phyloP scores from a whole-genome alignment of 192 early-diverging fungal genomes.

The Coemansia sp. region DNA sequence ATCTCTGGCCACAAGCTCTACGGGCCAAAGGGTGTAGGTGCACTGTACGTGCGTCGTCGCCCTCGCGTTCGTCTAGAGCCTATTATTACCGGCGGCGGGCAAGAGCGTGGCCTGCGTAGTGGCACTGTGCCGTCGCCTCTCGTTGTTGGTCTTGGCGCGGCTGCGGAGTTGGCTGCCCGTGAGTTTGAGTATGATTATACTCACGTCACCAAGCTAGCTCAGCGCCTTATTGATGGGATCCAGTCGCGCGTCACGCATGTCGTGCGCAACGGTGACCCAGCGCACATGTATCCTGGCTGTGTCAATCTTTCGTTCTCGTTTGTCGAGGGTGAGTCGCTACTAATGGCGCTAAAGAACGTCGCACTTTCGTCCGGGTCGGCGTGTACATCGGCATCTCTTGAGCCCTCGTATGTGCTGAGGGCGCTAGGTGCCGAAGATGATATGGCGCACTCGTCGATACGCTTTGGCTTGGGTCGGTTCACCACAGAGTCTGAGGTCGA shows the following conservation, averaged over 20 bases:
- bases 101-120: slow-evolving; percentile 91
- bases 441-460: slow-evolving; percentile 91
- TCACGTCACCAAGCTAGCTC: slow-evolving; percentile 70
- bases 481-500: slow-evolving; percentile 96
- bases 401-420: slow-evolving; percentile 95
- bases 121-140: slow-evolving; percentile 93
- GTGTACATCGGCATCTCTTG: slow-evolving; percentile 93
- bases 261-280: slow-evolving; percentile 85
- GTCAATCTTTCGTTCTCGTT: slow-evolving; percentile 96
- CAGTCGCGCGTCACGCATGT: slow-evolving; percentile 76
- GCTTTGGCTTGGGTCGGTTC: slow-evolving; percentile 95
- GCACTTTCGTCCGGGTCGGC: slow-evolving; percentile 93
- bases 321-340: slow-evolving; percentile 94
- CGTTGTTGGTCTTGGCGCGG: slow-evolving; percentile 87
- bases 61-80: slow-evolving; percentile 93
- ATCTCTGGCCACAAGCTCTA: slow-evolving; percentile 98
- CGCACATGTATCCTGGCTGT: slow-evolving; percentile 81
- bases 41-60: slow-evolving; percentile 87
- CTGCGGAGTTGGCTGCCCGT: slow-evolving; percentile 71
- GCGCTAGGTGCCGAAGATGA: slow-evolving; percentile 97
- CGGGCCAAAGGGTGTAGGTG: slow-evolving; percentile 96
- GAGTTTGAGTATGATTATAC: slow-evolving; percentile 86
- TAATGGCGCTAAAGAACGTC: slow-evolving; percentile 98
- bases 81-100: slow-evolving; percentile 90
- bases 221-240: slow-evolving; percentile 80